These are phyloP conservation scores for Fragilaria radians DNA, from an alignment of 108 stramenopile species.

Conservation along the genomic window DNA sequence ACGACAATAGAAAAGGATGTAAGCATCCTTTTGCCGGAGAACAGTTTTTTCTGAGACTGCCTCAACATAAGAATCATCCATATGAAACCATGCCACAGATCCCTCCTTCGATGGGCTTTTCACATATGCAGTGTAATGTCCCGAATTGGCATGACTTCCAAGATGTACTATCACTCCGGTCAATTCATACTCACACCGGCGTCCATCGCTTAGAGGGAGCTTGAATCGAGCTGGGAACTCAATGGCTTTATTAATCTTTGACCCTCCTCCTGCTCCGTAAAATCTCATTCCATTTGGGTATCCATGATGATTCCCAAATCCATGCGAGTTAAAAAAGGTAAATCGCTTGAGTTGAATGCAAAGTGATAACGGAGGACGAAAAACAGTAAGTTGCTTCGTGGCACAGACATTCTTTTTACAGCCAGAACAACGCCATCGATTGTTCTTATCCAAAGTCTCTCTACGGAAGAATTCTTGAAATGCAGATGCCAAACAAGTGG, in stretches of 20 bases:
- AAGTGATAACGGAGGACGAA: slow-evolving; percentile 82
- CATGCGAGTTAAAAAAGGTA: slow-evolving; percentile 32
- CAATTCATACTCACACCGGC: slow-evolving; percentile 55
- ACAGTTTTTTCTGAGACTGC: slow-evolving; percentile 66
- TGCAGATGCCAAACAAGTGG: slow-evolving; percentile 57
- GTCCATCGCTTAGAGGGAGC: slow-evolving; percentile 68
- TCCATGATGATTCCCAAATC: slow-evolving; percentile 13
- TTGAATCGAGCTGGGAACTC: slow-evolving; percentile 61
- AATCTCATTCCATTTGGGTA: slow-evolving; percentile 25
- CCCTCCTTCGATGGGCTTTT: slow-evolving; percentile 39
- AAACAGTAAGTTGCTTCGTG: slow-evolving; percentile 69
- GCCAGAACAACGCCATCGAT: slow-evolving; percentile 87
- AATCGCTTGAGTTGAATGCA: slow-evolving; percentile 96
- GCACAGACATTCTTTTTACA: slow-evolving; percentile 81
- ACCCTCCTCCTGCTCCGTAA: slow-evolving; percentile 37
- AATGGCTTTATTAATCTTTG: slow-evolving; percentile 70
- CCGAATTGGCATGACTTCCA: slow-evolving; percentile 64
- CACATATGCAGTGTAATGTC: slow-evolving; percentile 81
- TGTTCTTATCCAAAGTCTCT: slow-evolving; percentile 83
- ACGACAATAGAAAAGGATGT: slow-evolving; percentile 73
- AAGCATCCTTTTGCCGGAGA: slow-evolving; percentile 61
- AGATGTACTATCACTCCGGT: slow-evolving; percentile 78
- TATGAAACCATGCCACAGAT: slow-evolving; percentile 53
- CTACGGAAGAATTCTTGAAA: slow-evolving; percentile 68
- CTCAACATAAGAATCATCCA: slow-evolving; percentile 78